phyloP scores from a whole-genome alignment of 495 filamentous ascomycete species.

The Talaromyces wortmannii region DNA sequence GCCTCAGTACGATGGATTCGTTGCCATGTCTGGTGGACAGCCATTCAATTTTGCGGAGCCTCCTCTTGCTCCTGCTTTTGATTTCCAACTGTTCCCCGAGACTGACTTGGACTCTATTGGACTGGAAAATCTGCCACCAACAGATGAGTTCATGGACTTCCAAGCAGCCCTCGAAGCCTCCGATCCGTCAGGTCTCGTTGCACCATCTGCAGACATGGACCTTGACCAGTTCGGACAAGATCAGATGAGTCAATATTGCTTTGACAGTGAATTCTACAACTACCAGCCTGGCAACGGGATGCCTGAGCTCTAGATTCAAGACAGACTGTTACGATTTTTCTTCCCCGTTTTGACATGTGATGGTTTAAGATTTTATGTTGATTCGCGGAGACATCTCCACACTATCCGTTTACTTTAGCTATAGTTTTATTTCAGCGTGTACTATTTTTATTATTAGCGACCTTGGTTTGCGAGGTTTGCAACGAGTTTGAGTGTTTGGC shows the following conservation, averaged over 20 bases:
- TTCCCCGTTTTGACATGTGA: background rate
- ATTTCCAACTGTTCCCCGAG: conserved; percentile 20
- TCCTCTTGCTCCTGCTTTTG: conserved; percentile 11
- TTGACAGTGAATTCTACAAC: conserved; percentile 4
- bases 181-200: background rate
- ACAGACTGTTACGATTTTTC: background rate
- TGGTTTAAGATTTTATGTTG: background rate
- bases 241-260: conserved; percentile 1
- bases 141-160: background rate
- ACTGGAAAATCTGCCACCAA: background rate
- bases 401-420: background rate
- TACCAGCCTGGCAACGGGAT: background rate
- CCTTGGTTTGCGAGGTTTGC: background rate
- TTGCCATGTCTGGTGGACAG: background rate
- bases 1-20: background rate
- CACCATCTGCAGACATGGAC: conserved; percentile 4
- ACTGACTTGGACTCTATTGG: background rate
- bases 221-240: conserved; percentile 4
- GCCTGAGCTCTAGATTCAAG: background rate
- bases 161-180: background rate
- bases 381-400: background rate
- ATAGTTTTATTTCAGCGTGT: background rate
- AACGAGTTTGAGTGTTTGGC: too few relatives aligned
- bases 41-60: conserved; percentile 27
- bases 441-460: background rate